Evolutionary conservation across 306 rosid species (phyloP).

Genomic region (Acacia acuminata): DNA sequence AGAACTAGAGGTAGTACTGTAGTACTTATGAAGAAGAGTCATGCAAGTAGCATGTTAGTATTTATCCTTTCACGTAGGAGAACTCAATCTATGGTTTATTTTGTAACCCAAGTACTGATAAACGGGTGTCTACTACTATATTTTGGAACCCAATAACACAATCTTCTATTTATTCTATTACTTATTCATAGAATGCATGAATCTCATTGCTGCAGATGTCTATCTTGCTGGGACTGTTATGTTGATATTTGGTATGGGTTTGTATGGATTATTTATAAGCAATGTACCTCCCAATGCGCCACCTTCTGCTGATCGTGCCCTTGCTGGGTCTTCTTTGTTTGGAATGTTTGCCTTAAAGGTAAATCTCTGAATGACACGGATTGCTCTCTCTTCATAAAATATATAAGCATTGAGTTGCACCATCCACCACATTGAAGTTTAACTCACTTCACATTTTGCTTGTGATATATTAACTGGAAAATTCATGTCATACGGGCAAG

Average conservation of each 20-base stretch:
- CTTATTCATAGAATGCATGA: slow-evolving; percentile 20
- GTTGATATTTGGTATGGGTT: slow-evolving; percentile 95
- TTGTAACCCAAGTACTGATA: background rate
- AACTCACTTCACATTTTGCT: background rate
- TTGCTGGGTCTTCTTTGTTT: slow-evolving; percentile 78
- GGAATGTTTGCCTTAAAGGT: slow-evolving; percentile 99
- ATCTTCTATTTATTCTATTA: slow-evolving; percentile 8
- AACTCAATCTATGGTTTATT: background rate
- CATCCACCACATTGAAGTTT: background rate
- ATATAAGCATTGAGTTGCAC: background rate
- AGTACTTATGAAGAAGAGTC: background rate
- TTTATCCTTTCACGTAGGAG: too few relatives aligned
- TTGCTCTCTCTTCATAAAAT: background rate
- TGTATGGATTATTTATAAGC: slow-evolving; percentile 86
- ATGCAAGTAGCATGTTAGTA: background rate
- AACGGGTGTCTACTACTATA: too few relatives aligned
- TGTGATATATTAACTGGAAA: background rate
- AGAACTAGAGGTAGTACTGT: too few relatives aligned
- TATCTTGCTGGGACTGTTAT: slow-evolving; percentile 99
- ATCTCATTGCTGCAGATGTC: slow-evolving; percentile 69
- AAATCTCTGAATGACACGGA: slow-evolving; percentile 8
- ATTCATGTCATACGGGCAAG: background rate
- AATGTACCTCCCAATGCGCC: slow-evolving; percentile 59
- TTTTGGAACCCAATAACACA: background rate
- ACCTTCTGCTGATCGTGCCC: slow-evolving; percentile 68